Evolutionary conservation across 805 yeast genomes (phyloP), one percentile per base, ranked within the genome.

Genomic region (Pichia scutulata): DNA sequence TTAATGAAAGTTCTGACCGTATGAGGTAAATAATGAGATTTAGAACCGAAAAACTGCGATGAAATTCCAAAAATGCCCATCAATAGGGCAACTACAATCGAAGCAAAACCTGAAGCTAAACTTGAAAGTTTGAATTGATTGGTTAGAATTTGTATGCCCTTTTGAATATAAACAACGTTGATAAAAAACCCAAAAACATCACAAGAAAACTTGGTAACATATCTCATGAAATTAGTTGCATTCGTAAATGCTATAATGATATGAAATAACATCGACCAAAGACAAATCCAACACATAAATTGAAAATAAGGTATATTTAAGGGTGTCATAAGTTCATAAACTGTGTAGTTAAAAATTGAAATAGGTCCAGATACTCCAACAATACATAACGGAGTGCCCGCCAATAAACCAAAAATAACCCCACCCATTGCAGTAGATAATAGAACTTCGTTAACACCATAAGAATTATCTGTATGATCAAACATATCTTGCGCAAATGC

Each of bases 301-400:
- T 90, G 89, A 68, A 92, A 89, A 63, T 78, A 89, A 2, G 67
- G 65, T 0, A 76, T 70, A 9, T 74, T 75, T 52, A 75, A 62
- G 0, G 86, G 82, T 22, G 63, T 68, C 37, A 87, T 75, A 46
- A 87, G 74, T 52, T 84, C 84, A 62, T 83, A 87, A 0, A 93
- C 90, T 0, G 98, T 93, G 60, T 89, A 89, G 61, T 87, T 87
- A 74, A 93, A 92, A 53, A 92, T 90, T 2, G 95, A 71, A 16
- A 93, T 84, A 0, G 99, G 99, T 0, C 98, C 99, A 0, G 98
- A 93, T 6, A 92, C 97, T 4, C 99, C 99, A 9, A 93, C 98
- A 24, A 92, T 86, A 60, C 96, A 87, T 25, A 93, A 67, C 0
- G 99, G 99, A 59, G 90, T 96, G 0, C 97, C 98, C 0, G 86